Conservation (phyloP, 2,329 filamentous ascomycete genomes). For the Aspergillus uvarum region DNA sequence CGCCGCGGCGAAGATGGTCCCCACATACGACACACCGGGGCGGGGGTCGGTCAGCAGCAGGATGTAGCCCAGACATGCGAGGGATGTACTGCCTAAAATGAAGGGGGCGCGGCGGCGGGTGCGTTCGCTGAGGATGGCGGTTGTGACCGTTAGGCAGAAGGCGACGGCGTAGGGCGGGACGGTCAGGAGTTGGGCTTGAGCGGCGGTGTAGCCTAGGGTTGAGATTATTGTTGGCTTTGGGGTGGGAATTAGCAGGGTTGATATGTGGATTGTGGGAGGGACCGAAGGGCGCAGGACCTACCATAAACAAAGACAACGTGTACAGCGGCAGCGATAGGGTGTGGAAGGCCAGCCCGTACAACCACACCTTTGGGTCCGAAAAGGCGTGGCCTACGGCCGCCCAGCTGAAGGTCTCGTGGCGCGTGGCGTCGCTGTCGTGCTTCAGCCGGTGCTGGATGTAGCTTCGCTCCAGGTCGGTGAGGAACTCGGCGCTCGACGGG, state of each 20-base stretch:
- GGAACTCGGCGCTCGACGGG: slow-evolving; percentile 43
- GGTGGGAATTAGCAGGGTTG: too few species aligned
- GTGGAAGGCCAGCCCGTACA: slow-evolving; percentile 71
- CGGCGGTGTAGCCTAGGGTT: slow-evolving; percentile 42
- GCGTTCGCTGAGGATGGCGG: slow-evolving; percentile 62
- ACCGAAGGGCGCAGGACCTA: slow-evolving; percentile 7
- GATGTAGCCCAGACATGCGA: slow-evolving; percentile 64
- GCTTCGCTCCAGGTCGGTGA: slow-evolving; percentile 52
- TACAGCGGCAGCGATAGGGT: slow-evolving; percentile 64
- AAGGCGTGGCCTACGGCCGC: slow-evolving; percentile 62
- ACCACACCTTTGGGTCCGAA: slow-evolving; percentile 68
- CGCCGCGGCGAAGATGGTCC: slow-evolving; percentile 63
- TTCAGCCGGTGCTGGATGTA: slow-evolving; percentile 64
- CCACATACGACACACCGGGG: slow-evolving; percentile 60
- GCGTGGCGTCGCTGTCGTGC: slow-evolving; percentile 67
- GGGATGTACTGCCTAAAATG: slow-evolving; percentile 57
- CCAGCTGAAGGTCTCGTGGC: slow-evolving; percentile 69
- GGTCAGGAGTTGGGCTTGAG: slow-evolving; percentile 55
- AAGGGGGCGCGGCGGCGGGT: slow-evolving; percentile 60
- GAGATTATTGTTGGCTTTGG: slow-evolving; percentile 44
- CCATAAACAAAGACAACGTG: slow-evolving; percentile 41
- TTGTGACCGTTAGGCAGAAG: slow-evolving; percentile 57
- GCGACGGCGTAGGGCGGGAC: slow-evolving; percentile 66
- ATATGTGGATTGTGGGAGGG: too few species aligned
- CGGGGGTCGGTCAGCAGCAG: slow-evolving; percentile 56